Percentiles rank a stretch among this genome's conserved stretches.
These are phyloP conservation scores for Parmelia sp. DNA, from an alignment of 495 filamentous ascomycete species.

Conservation along the genomic window DNA sequence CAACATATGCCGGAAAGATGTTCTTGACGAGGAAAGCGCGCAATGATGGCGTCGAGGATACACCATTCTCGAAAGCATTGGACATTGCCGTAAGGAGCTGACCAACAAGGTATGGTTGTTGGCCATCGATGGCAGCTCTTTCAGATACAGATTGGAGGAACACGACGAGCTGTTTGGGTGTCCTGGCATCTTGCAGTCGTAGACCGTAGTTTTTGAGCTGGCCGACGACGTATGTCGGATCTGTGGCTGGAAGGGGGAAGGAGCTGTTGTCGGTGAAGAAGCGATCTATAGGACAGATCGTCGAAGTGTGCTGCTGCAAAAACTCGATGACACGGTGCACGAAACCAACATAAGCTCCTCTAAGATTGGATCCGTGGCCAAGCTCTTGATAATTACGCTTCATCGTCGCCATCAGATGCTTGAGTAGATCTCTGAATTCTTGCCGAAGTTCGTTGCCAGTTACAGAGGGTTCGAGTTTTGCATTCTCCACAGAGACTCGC, in stretches of 20 bases:
- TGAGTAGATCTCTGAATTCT: slow-evolving; percentile 51
- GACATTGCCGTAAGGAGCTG: slow-evolving; percentile 54
- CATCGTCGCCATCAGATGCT: slow-evolving; percentile 59
- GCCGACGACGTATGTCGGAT: slow-evolving; percentile 65
- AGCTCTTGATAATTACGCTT: slow-evolving; percentile 61
- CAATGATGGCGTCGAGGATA: slow-evolving; percentile 42
- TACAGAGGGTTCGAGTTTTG: slow-evolving; percentile 29
- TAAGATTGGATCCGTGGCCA: slow-evolving; percentile 34
- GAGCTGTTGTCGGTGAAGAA: slow-evolving; percentile 63
- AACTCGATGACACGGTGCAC: slow-evolving; percentile 58
- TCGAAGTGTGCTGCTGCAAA: slow-evolving; percentile 58
- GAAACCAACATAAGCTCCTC: slow-evolving; percentile 60
- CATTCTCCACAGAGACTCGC: slow-evolving; percentile 45
- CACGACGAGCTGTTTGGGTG: slow-evolving; percentile 50
- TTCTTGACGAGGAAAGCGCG: slow-evolving; percentile 51
- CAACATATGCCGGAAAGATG: slow-evolving; percentile 62
- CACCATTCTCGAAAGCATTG: slow-evolving; percentile 43
- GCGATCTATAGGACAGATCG: slow-evolving; percentile 54
- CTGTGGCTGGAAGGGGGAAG: slow-evolving; percentile 59
- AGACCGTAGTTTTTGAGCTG: slow-evolving; percentile 58
- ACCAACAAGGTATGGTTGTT: slow-evolving; percentile 52
- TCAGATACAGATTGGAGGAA: slow-evolving; percentile 62
- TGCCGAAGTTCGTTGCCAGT: slow-evolving; percentile 37
- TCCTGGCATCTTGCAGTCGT: slow-evolving; percentile 46
- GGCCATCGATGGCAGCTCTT: slow-evolving; percentile 53